Base-by-base conservation (phyloP, 129 eudicot genomes). In the Centella asiatica region DNA sequence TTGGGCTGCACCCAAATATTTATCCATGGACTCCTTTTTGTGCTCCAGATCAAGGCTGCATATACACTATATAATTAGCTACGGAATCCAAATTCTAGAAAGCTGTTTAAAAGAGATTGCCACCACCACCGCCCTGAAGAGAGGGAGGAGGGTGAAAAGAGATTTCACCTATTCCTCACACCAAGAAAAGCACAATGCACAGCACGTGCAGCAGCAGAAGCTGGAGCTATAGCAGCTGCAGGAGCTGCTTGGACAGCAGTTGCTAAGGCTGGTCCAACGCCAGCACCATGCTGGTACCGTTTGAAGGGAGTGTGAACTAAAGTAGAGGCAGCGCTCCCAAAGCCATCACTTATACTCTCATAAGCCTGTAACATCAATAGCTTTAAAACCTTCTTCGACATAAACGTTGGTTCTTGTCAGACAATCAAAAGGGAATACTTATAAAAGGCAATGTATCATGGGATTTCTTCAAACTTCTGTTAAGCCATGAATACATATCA, bases 221-320 rank as follows among this genome's bases (percentile, higher is more conserved):
- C 98, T 14, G 98, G 98, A 69, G 96, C 95, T 51, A 92, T 80
- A 44, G 95, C 95, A 7, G 98, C 98, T 45, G 83, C 98, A 52
- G 98, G 98, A 53, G 88, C 98, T 19, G 95, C 87, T 70, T 72
- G 94, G 44, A 87, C 84, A 40, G 90, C 98, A 39, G 83, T 79
- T 15, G 80, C 80, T 66, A 92, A 71, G 61, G 96, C 95, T 0
- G 98, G 84, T 12, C 95, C 96, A 22, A 80, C 74, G 57, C 96
- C 78, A 22, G 68, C 90, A 52, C 90, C 95, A 28, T 88, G 96
- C 58, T 84, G 88, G 65, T 92, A 92, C 52, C 67, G 82, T 78
- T 80, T 92, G 58, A 92, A 26, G 15, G 98, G 98, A 39, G 79
- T 58, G 46, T 80, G 95, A 62, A 92, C 83, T 56, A 92, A 69